Conservation (phyloP, 2,329 filamentous ascomycete genomes). For the Ophioceras dolichostomum region DNA sequence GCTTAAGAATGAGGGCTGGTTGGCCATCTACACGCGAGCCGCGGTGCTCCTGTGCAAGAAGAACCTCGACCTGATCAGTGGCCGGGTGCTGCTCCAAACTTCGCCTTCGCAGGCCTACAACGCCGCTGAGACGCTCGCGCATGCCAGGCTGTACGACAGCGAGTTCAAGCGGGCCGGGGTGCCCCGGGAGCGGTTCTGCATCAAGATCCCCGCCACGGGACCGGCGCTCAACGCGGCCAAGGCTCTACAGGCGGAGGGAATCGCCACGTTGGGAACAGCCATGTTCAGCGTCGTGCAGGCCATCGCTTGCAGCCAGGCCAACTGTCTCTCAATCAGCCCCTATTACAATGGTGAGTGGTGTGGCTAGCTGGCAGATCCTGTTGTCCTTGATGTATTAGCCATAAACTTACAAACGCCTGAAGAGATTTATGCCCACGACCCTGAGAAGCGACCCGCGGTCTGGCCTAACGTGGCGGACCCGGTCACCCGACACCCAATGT, state of each 20-base stretch:
- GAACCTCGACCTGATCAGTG: slow-evolving; percentile 31
- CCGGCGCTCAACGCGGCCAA: slow-evolving; percentile 31
- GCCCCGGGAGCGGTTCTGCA: slow-evolving; percentile 30
- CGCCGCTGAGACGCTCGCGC: slow-evolving; percentile 27
- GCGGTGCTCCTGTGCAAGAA: slow-evolving; percentile 31
- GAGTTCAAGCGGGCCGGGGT: slow-evolving; percentile 33
- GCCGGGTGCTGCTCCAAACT: slow-evolving; percentile 35
- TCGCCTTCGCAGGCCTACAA: slow-evolving; percentile 33
- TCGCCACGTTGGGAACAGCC: slow-evolving; percentile 30
- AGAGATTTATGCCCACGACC: slow-evolving; percentile 30
- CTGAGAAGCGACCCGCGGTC: slow-evolving; percentile 17
- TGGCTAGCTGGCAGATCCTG: not conserved
- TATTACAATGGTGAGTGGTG: slow-evolving; percentile 29
- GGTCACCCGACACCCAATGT: slow-evolving; percentile 32
- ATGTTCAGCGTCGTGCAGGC: slow-evolving; percentile 34
- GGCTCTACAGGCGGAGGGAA: slow-evolving; percentile 27
- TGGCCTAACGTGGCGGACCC: slow-evolving; percentile 34
- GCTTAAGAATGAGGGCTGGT: slow-evolving; percentile 30
- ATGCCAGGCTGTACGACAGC: slow-evolving; percentile 30
- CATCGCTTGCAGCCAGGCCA: slow-evolving; percentile 33
- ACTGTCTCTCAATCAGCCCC: slow-evolving; percentile 33
- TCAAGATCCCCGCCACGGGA: slow-evolving; percentile 38
- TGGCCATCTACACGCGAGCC: slow-evolving; percentile 34
- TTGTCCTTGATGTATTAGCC: no score
- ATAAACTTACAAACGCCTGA: no score